Conservation (phyloP, 176 grass and related monocot species). For the Musa itinerans region DNA sequence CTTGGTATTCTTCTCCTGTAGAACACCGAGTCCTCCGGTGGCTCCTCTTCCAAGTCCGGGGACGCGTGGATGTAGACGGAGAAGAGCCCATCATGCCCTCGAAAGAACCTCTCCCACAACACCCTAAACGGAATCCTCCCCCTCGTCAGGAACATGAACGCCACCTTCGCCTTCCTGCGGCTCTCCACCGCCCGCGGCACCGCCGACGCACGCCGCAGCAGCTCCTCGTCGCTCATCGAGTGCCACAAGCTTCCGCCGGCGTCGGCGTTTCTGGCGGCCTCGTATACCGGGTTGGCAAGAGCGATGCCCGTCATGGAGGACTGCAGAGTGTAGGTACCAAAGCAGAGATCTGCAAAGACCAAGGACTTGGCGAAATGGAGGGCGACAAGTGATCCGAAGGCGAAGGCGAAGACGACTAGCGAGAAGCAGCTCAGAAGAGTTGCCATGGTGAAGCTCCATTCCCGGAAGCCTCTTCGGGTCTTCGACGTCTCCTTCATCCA, state of each 20-base stretch:
- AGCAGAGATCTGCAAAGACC: no score
- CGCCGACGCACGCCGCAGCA: background rate
- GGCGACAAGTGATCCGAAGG: constrained; percentile 4
- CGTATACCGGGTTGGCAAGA: no score
- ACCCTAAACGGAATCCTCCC: constrained; percentile 26
- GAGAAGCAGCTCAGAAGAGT: constrained; percentile 19
- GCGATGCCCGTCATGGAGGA: no score
- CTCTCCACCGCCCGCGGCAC: background rate
- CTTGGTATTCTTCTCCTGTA: constrained; percentile 17
- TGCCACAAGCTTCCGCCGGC: no score
- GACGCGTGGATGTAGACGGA: constrained; percentile 30
- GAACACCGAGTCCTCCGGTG: constrained; percentile 19
- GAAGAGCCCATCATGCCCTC: constrained; percentile 22
- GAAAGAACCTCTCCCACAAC: constrained; percentile 36
- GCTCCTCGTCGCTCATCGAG: background rate
- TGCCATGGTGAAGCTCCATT: background rate
- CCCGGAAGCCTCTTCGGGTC: background rate
- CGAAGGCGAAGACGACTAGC: constrained; percentile 6
- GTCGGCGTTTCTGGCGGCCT: no score
- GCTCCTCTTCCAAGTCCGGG: constrained; percentile 19
- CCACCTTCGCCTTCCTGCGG: constrained; percentile 22
- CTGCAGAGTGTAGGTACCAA: background rate
- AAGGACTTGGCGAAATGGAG: background rate
- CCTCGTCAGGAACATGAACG: constrained; percentile 39
- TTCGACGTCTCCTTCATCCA: no score